phyloP scores from a whole-genome alignment of 2,329 filamentous ascomycete genomes.

The Apiospora arundinis region DNA sequence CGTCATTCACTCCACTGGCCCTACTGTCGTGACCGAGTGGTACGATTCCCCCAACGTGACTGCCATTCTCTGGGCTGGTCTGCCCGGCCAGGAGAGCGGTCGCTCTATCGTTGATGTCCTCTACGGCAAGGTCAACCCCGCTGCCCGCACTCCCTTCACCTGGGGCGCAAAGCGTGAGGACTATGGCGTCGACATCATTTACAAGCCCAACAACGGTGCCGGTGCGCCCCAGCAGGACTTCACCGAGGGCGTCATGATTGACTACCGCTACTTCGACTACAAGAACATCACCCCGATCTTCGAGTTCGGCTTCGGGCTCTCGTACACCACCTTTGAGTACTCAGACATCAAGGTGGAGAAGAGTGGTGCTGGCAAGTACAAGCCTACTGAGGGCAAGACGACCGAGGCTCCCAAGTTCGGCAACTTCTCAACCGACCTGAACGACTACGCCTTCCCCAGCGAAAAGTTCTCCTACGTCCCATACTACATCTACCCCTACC shows the following conservation, averaged over 20 bases:
- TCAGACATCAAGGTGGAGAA: conserved; percentile 67
- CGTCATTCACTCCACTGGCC: conserved; percentile 84
- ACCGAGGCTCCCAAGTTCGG: conserved; percentile 68
- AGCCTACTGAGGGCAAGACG: conserved; percentile 66
- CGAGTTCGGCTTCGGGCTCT: conserved; percentile 82
- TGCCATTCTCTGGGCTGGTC: conserved; percentile 81
- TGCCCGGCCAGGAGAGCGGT: conserved; percentile 84
- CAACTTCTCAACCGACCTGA: conserved; percentile 65
- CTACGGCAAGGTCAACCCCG: conserved; percentile 80
- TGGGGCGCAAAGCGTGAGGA: conserved; percentile 72
- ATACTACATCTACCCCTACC: conserved; percentile 73
- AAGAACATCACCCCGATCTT: conserved; percentile 71
- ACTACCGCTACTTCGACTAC: conserved; percentile 79
- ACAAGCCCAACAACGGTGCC: conserved; percentile 71
- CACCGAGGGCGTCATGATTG: conserved; percentile 80
- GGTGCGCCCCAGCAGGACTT: conserved; percentile 75
- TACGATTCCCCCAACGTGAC: conserved; percentile 80
- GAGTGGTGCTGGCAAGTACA: conserved; percentile 57
- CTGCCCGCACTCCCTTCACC: conserved; percentile 80
- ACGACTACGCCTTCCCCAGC: conserved; percentile 73
- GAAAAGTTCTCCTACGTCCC: conserved; percentile 56
- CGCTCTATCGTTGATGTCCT: conserved; percentile 82
- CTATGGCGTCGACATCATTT: conserved; percentile 73
- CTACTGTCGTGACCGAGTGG: conserved; percentile 78
- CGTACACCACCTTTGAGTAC: conserved; percentile 81